Base-by-base conservation (phyloP, 2,329 filamentous ascomycete species). In the Colletotrichum liaoningense region DNA sequence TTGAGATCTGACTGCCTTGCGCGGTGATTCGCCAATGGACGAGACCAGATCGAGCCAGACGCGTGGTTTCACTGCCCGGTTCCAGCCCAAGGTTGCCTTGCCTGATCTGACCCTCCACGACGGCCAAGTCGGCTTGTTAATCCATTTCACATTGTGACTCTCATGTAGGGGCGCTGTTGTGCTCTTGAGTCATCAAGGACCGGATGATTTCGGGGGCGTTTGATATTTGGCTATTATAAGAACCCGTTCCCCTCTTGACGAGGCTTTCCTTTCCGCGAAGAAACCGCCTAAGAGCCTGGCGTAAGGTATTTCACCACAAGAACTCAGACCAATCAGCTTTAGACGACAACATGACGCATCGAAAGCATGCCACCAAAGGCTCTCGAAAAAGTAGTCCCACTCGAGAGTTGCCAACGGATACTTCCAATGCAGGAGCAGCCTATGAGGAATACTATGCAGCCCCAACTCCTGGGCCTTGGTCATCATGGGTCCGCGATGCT, bases 71-170 rank as follows among this genome's bases (percentile, higher is more conserved):
- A 26, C 24, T 54, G 56, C 69, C 64, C 58, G 35, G 16, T 9
- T 19, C 3, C 49, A n/a, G 62, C 19, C 42, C 42, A 66, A 38
- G 30, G 28, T 14, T 70, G 49, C 58, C 66, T 49, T 68, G 63
- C 52, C 57, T 24, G 14, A 49, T 16, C 11, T 9, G 19, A 42
- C 24, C 69, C 49, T 57, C 49, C 64, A 8, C 35, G 14, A n/a
- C 38, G 19, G 33, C 35, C 14, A 6, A 49, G 6, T 42, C 26
- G 46, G 35, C 19, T 46, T 52, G 4, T 52, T 63, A 2, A 26
- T 54, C 64, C 64, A 54, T 6, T 14, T 54, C 22, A 4, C 8
- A 38, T 14, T n/a, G 14, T 57, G 26, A 30, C 12, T 57, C 3
- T n/a, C 56, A 22, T 4, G 6, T 6, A 28, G 35, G 30, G 42